Base-by-base conservation (phyloP, 306 rosid species). In the Clitoria ternatea region DNA sequence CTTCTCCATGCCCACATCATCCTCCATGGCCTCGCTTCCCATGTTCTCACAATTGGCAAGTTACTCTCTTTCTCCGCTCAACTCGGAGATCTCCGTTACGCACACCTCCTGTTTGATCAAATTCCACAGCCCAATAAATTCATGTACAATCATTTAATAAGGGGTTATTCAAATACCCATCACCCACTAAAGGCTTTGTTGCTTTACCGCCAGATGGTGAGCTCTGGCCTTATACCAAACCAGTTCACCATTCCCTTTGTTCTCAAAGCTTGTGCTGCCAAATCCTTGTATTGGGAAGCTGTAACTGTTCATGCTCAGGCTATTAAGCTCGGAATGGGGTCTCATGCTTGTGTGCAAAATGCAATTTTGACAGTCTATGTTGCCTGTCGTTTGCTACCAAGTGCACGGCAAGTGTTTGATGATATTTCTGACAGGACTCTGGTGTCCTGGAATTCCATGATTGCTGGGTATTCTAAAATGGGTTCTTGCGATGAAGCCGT, bases 381-480 rank as follows among this genome's bases (percentile, higher is more conserved):
- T 13, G 75, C 79, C 60, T 89, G 76, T 79, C 85, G 85, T 69
- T 52, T 76, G 48, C 42, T 84, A 19, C 42, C 2, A 4, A 69
- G 82, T 27, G 96, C 93, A 0, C 84, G 64, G 54, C 59, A 63
- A 23, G 32, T 91, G 88, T 89, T 91, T 37, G 90, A 89, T 65
- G 93, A 77, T 45, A 84, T 82, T 67, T 56, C 83, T 2, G 68
- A 80, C 1, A 84, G 69, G 72, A 87, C 86, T 6, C 52, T 89
- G 53, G 96, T 91, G 24, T 82, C 96, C 0, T 91, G 97, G 93
- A 91, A 89, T 68, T 85, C 85, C 9, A 87, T 91, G 84, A 82
- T 89, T 42, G 74, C 81, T 27, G 93, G 87, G 43, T 89, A 91
- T 73, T 72, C 82, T 15, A 84, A 84, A 77, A 54, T 35, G 78